phyloP scores from a whole-genome alignment of 2,329 filamentous ascomycete genomes.

The Dactylonectria macrodidyma region DNA sequence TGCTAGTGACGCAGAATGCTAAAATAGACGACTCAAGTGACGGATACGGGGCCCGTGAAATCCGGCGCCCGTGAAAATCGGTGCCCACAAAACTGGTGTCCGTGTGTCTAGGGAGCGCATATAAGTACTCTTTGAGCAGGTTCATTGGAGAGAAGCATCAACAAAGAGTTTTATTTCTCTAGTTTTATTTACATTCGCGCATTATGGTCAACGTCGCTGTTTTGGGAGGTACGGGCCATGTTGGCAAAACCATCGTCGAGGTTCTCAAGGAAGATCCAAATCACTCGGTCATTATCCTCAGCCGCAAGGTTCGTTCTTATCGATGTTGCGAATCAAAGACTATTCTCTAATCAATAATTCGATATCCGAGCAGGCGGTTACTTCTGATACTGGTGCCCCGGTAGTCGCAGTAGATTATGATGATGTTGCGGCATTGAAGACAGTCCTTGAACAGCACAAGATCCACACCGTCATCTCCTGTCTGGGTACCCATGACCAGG shows the following conservation, averaged over 20 bases:
- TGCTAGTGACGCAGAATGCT: neutral
- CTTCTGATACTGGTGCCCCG: neutral
- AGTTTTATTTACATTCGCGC: neutral
- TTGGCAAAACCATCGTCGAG: constrained; percentile 29
- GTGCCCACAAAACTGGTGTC: neutral
- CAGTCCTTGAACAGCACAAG: constrained; percentile 1
- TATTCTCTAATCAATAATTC: neutral
- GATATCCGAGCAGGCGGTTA: neutral
- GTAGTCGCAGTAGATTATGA: constrained; percentile 8
- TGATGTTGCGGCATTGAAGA: neutral
- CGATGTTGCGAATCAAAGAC: neutral
- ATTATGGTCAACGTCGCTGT: constrained; percentile 31
- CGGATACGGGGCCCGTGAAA: neutral
- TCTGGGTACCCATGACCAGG: constrained; percentile 20
- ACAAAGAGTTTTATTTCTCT: neutral
- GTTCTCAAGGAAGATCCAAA: constrained; percentile 22
- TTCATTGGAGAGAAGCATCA: neutral
- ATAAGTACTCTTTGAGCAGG: neutral
- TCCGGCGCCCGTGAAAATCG: neutral
- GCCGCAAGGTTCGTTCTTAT: constrained; percentile 18
- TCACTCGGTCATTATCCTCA: constrained; percentile 26
- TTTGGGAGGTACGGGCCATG: constrained; percentile 31
- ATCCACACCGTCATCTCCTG: constrained; percentile 18
- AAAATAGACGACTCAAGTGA: neutral
- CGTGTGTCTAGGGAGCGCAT: neutral